Evolutionary conservation across 2,329 filamentous ascomycete genomes (phyloP), one percentile per base, ranked within the genome.

Genomic region (Coniochaeta sp.): DNA sequence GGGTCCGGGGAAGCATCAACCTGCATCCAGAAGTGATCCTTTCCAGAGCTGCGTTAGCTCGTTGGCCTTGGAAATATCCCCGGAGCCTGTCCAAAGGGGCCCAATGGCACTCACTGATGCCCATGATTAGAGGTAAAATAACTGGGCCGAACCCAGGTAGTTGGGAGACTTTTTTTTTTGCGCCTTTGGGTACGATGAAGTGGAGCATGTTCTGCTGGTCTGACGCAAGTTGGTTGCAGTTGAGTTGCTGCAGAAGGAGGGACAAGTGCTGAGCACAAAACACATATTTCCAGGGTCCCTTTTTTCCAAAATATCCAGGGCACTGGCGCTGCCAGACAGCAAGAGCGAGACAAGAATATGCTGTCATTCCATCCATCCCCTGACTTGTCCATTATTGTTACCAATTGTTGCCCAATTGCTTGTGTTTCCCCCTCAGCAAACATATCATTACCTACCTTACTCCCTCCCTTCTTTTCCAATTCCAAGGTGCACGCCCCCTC

Each of bases 1-100:
- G 38, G 38, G 13, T 42, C 38, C 38, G 38, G 38, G 38, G 38
- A 42, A 42, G 38, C 38, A 24, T 42, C 38, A 26, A 42, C 38
- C 5, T 42, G 38, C 38, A 42, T 42, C 38, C 38, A 42, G 38
- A 42, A 18, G 38, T 12, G n/a, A 42, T 26, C 22, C 18, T 42
- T 42, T 42, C 38, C 38, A 26, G 20, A 13, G 38, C 38, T 42
- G 38, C 9, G 22, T 42, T 42, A 42, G 38, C n/a, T n/a, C n/a
- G n/a, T n/a, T n/a, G n/a, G n/a, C n/a, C n/a, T n/a, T n/a, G n/a
- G n/a, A n/a, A n/a, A n/a, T n/a, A n/a, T n/a, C n/a, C n/a, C n/a
- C n/a, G n/a, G n/a, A n/a, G n/a, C n/a, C n/a, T n/a, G n/a, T n/a
- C n/a, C n/a, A n/a, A n/a, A n/a, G n/a, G n/a, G n/a, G n/a, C n/a